Base-by-base conservation (phyloP, 768 basidiomycete species). In the Lactifluus hygrophoroides region DNA sequence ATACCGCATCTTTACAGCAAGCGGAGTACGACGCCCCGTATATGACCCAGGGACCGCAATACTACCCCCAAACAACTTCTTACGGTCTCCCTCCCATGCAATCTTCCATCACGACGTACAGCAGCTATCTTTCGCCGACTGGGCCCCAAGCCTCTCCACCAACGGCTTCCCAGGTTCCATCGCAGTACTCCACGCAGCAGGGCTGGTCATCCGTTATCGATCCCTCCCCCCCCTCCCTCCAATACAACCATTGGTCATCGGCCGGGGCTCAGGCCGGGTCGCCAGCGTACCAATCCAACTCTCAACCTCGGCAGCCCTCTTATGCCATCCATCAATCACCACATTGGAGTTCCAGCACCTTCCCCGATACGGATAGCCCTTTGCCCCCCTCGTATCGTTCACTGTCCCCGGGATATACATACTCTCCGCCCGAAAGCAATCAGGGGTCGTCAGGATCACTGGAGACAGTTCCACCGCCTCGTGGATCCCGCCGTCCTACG, bases 391-490 rank as follows among this genome's bases (percentile, higher is more conserved):
- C 59, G 7, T 54, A 62, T 59, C 66, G 65, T 10, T 58, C 67
- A 19, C 50, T 66, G 38, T 63, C 63, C 30, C 64, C 69, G 3
- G 64, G 66, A 14, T 65, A 67, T 34, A 54, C 50, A 9, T 56
- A 64, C 28, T 56, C 61, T 19, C 17, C 62, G 0, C 46, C 57
- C 34, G 69, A 67, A 37, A 67, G 58, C 16, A 46, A 55, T 43
- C 58, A 68, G 38, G 62, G 67, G 17, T 69, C 70, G 5, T 57
- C 64, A 63, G 62, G 67, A 64, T 59, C 66, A 67, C 32, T 65
- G 25, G 59, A 82, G 78, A 64, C 71, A 74, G 46, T 85, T 79
- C 14, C 85, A 80, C 9, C 83, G 78, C 57, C 77, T 82, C 61
- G 76, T 75, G 65, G 79, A 79, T 63, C 76, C 80, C 65, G 65